Evolutionary conservation across 2,329 filamentous ascomycete genomes (phyloP), one percentile per base, ranked within the genome.

Genomic region (Arthrobotrys conoides): DNA sequence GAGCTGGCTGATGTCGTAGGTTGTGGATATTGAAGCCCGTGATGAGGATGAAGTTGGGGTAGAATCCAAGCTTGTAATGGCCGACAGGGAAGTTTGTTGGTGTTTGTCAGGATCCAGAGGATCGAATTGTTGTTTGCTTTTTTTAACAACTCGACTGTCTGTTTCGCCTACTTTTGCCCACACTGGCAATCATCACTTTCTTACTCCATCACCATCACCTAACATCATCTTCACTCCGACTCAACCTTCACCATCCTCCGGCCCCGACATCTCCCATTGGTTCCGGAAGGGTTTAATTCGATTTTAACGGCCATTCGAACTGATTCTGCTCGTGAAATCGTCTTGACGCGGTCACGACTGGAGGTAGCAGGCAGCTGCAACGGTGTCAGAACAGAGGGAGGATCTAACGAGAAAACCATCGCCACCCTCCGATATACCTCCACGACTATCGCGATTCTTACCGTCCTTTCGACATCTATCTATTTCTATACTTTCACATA

Each of bases 101-200:
- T 63, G 75, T 78, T 78, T 69, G 75, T 46, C 68, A 78, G 75
- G 75, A 78, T 78, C 75, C 64, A 65, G 44, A 57, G 44, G 16
- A 38, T 14, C 30, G 18, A 55, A 41, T 53, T 44, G 75, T 69
- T 72, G 68, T 61, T 78, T 78, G 75, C 75, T 72, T 78, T 78
- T 78, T 36, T 51, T 36, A 9, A 27, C 20, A 61, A 63, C 66
- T 67, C 66, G 51, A 67, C 53, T 22, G n/a, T n/a, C 33, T 36
- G 24, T 22, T 61, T 76, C 44, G 38, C 59, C 59, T 71, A 49
- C 67, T 71, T 76, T 66, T 67, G 46, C 48, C 57, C 57, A 53
- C 49, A 51, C 24, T 76, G 48, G 59, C 53, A 53, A 61, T 67
- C 53, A 41, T 41, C 53, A 30, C 63, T 69, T 68, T 48, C 38